A percentile compares a stretch with the other conserved stretches of the same genome.
These are phyloP conservation scores for Parietichytrium sp. DNA, from an alignment of 108 stramenopile species.

Conservation along the genomic window DNA sequence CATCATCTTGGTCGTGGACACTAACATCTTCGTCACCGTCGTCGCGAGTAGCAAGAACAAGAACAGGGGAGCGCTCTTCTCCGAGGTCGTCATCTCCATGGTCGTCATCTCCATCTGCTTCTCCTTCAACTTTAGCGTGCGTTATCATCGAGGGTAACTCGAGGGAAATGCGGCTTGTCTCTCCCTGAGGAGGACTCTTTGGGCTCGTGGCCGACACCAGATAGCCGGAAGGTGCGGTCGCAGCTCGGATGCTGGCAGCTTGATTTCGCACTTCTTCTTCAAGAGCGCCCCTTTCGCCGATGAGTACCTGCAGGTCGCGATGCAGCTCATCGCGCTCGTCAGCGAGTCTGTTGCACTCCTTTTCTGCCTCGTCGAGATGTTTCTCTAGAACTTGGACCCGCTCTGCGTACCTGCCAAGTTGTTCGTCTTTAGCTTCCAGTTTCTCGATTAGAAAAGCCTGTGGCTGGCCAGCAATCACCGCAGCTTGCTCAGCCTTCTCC, in stretches of 20 bases:
- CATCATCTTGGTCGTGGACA: conserved; percentile 2
- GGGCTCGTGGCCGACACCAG: too few relatives aligned
- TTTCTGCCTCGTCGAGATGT: not conserved
- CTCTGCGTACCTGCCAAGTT: not conserved
- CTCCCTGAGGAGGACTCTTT: too few relatives aligned
- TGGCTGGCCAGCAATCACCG: not conserved
- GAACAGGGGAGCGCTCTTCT: too few relatives aligned
- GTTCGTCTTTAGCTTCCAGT: not conserved
- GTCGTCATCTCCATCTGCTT: not conserved
- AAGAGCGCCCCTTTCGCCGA: not conserved
- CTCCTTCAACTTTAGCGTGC: too few relatives aligned
- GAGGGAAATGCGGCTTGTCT: too few relatives aligned
- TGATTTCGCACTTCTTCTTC: not conserved
- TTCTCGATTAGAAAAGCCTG: conserved; percentile 12
- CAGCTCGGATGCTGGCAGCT: too few relatives aligned
- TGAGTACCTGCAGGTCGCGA: not conserved
- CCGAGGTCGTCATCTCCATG: not conserved
- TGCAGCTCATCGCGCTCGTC: not conserved
- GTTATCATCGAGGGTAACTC: too few relatives aligned
- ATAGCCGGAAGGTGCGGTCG: too few relatives aligned
- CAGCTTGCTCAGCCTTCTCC: not conserved
- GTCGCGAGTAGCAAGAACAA: too few relatives aligned
- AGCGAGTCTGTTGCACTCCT: too few relatives aligned
- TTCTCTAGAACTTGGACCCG: not conserved
- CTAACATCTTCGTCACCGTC: too few relatives aligned